Evolutionary conservation across 495 filamentous ascomycete genomes (phyloP).

Genomic region (Daldinia grandis): DNA sequence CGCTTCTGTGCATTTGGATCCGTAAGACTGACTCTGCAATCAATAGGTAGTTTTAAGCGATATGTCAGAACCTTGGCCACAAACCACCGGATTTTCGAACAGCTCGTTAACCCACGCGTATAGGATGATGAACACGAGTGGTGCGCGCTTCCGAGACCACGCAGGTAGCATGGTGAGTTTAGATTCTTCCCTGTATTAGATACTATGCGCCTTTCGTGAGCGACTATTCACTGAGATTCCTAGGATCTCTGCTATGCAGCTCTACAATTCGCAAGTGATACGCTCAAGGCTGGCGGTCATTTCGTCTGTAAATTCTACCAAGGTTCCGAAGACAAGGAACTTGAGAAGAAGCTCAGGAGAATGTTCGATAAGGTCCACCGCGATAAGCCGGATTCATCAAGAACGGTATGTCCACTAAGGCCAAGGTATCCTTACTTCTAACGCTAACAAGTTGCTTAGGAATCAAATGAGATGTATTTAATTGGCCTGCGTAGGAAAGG

Average conservation of each 20-base stretch:
- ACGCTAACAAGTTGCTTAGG: slow-evolving; percentile 60
- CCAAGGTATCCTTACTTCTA: not conserved
- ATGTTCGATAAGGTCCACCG: slow-evolving; percentile 81
- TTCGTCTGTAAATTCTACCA: slow-evolving; percentile 99
- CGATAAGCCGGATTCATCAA: slow-evolving; percentile 89
- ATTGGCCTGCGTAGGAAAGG: slow-evolving; percentile 72
- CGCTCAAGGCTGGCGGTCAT: slow-evolving; percentile 80
- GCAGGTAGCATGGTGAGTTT: slow-evolving; percentile 88
- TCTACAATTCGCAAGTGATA: slow-evolving; percentile 81
- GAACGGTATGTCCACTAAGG: slow-evolving; percentile 68
- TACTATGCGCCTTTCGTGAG: not conserved
- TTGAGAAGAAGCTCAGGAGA: slow-evolving; percentile 75
- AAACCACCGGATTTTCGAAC: slow-evolving; percentile 78
- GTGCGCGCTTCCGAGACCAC: slow-evolving; percentile 85
- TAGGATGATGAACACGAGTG: slow-evolving; percentile 99
- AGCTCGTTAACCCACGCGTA: slow-evolving; percentile 91
- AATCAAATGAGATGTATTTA: slow-evolving; percentile 90
- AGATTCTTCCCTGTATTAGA: not conserved
- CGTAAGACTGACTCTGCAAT: slow-evolving; percentile 24
- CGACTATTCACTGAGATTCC: slow-evolving; percentile 9
- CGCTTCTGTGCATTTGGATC: not conserved
- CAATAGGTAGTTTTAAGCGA: slow-evolving; percentile 83
- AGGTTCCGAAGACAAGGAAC: slow-evolving; percentile 79
- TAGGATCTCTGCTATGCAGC: slow-evolving; percentile 91
- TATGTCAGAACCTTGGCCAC: slow-evolving; percentile 96